Conservation (phyloP, 371 early-diverging fungal species). For the Syncephalastrum sp. region DNA sequence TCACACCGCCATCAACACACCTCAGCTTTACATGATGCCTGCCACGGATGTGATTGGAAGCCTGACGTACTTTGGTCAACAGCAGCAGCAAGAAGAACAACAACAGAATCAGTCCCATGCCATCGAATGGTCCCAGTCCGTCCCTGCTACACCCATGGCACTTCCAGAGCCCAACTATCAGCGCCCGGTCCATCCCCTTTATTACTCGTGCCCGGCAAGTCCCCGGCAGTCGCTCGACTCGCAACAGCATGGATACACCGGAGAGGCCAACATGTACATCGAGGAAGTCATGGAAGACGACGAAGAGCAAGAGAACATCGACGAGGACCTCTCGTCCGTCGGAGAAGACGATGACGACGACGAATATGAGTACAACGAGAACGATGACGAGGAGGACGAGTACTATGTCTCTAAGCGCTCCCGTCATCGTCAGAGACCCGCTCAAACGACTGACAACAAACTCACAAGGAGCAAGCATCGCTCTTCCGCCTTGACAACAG, state of each 20-base stretch:
- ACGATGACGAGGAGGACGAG: slow-evolving; percentile 10
- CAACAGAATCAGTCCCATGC: neutral
- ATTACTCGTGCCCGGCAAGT: slow-evolving; percentile 1
- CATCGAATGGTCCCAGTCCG: neutral
- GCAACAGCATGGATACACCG: neutral
- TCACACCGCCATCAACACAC: too few species aligned
- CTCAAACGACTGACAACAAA: neutral
- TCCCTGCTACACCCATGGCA: neutral
- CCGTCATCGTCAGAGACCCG: neutral
- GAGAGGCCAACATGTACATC: neutral
- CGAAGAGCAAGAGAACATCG: neutral
- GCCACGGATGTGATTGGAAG: too few species aligned
- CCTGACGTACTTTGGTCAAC: too few species aligned
- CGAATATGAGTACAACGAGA: slow-evolving; percentile 3
- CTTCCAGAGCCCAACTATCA: too few species aligned
- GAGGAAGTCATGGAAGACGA: slow-evolving; percentile 4
- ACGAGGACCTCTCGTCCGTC: neutral
- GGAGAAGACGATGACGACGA: slow-evolving; percentile 1
- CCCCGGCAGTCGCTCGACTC: neutral
- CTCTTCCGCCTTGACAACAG: neutral
- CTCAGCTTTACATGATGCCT: too few species aligned
- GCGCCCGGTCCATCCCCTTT: too few species aligned
- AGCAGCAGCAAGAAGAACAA: slow-evolving; percentile 1
- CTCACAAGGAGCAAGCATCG: neutral
- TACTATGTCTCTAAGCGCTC: too few species aligned